phyloP scores from a whole-genome alignment of 2,329 filamentous ascomycete genomes.

The Fusarium palustre region DNA sequence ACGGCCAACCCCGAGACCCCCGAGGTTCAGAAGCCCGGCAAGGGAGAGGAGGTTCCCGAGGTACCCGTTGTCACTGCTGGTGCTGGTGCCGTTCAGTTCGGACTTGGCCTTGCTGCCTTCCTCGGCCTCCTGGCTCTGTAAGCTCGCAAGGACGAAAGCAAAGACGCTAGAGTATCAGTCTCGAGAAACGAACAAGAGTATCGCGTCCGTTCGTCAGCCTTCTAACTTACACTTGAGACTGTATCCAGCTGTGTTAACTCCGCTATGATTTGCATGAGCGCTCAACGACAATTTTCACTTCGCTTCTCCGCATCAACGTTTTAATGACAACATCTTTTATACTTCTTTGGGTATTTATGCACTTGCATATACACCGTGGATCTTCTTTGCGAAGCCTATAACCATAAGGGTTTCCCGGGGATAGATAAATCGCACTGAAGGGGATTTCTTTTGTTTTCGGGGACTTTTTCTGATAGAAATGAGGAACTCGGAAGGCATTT shows the following conservation, averaged over 20 bases:
- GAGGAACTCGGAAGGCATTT: slow-evolving; percentile 32
- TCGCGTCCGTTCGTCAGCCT: slow-evolving; percentile 4
- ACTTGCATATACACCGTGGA: slow-evolving; percentile 31
- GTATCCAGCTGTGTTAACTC: slow-evolving; percentile 1
- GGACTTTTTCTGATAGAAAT: slow-evolving; percentile 23
- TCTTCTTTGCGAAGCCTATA: slow-evolving; percentile 16
- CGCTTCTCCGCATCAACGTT: slow-evolving; percentile 31
- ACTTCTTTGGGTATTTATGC: slow-evolving; percentile 23
- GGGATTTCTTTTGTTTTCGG: slow-evolving; percentile 35
- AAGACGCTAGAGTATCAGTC: not conserved
- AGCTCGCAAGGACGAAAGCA: slow-evolving; percentile 10
- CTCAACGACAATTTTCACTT: slow-evolving; percentile 31
- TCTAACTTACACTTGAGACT: not conserved
- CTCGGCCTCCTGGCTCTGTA: slow-evolving; percentile 50
- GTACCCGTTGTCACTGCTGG: slow-evolving; percentile 47
- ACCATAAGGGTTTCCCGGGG: slow-evolving; percentile 13
- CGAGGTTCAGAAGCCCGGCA: slow-evolving; percentile 2
- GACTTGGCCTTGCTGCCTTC: slow-evolving; percentile 42
- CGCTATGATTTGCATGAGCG: slow-evolving; percentile 30
- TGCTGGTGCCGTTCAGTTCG: slow-evolving; percentile 49
- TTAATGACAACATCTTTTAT: slow-evolving; percentile 35
- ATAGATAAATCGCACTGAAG: slow-evolving; percentile 14
- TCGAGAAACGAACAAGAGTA: slow-evolving; percentile 13
- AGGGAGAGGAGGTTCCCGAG: slow-evolving; percentile 26
- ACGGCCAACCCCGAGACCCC: slow-evolving; percentile 3